A percentile compares a stretch with the other conserved stretches of the same genome.
Evolutionary conservation across 176 grass and related monocot genomes (phyloP).

Genomic region (Phoenix dactylifera): DNA sequence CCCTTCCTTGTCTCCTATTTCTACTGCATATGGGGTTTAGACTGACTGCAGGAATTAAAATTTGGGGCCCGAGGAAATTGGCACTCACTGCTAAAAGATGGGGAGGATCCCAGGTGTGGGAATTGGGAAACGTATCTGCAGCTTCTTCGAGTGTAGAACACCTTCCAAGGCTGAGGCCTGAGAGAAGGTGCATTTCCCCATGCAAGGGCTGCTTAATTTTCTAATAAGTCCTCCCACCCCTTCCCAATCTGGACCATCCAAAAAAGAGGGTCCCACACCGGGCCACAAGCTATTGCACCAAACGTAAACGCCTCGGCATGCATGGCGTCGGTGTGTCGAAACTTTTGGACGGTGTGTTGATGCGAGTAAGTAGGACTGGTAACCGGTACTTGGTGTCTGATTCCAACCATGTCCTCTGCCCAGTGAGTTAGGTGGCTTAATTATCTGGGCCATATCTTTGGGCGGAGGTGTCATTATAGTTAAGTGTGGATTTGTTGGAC

Average conservation of each 20-base stretch:
- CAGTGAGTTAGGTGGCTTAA: conserved; percentile 29
- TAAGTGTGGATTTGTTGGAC: not conserved
- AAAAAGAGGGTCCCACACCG: too few relatives aligned
- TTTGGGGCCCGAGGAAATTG: conserved; percentile 21
- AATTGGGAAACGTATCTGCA: not conserved
- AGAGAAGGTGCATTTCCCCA: conserved; percentile 12
- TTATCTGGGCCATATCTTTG: conserved; percentile 19
- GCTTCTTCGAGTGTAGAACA: conserved; percentile 14
- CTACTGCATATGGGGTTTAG: conserved; percentile 33
- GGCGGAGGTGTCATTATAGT: not conserved
- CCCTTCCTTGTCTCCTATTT: conserved; percentile 16
- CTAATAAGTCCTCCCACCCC: too few relatives aligned
- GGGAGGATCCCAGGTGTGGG: conserved; percentile 22
- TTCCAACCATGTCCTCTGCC: too few relatives aligned
- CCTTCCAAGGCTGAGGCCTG: conserved; percentile 34
- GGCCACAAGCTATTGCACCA: too few relatives aligned
- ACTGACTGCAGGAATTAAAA: conserved; percentile 29
- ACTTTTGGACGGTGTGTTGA: too few relatives aligned
- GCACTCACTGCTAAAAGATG: conserved; percentile 6
- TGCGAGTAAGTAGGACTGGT: too few relatives aligned
- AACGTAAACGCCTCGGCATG: too few relatives aligned
- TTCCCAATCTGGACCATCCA: not conserved
- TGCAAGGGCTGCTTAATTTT: not conserved
- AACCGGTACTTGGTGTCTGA: too few relatives aligned
- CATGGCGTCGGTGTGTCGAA: too few relatives aligned